phyloP scores from a whole-genome alignment of 1,284 basidiomycete species.

The Stygiomarasmius scandens region DNA sequence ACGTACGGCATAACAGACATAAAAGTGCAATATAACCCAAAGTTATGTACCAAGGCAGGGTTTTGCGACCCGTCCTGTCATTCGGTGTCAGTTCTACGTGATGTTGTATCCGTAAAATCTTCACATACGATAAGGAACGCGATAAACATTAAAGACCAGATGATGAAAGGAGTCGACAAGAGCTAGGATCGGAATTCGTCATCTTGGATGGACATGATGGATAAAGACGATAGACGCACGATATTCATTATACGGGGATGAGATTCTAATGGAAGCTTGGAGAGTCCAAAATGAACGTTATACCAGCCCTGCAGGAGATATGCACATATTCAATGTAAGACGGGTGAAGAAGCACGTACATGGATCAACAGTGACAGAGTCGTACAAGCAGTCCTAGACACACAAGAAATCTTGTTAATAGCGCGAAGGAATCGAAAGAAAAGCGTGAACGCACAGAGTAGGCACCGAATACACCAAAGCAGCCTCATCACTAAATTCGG shows the following conservation, averaged over 20 bases:
- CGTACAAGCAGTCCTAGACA: slow-evolving; percentile 23
- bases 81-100: background rate
- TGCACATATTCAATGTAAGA: slow-evolving; percentile 27
- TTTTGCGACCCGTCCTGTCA: slow-evolving; percentile 11
- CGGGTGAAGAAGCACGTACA: slow-evolving; percentile 8
- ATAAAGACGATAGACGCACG: background rate
- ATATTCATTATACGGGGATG: slow-evolving; percentile 9
- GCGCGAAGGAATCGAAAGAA: background rate
- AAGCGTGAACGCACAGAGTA: slow-evolving; percentile 26
- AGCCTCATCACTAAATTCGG: too few species aligned
- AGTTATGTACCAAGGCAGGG: slow-evolving; percentile 5
- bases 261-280: slow-evolving; percentile 17
- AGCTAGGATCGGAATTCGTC: slow-evolving; percentile 3
- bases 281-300: slow-evolving; percentile 20
- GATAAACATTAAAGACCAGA: slow-evolving; percentile 14
- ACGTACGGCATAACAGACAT: slow-evolving; percentile 15
- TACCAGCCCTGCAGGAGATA: slow-evolving; percentile 23
- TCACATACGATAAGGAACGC: slow-evolving; percentile 13
- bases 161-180: slow-evolving; percentile 11
- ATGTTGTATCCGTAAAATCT: background rate
- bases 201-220: background rate
- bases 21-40: slow-evolving; percentile 17
- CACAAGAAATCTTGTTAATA: background rate
- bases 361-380: slow-evolving; percentile 26
- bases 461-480: slow-evolving; percentile 28